A percentile compares a stretch with the other conserved stretches of the same genome.
phyloP scores from a whole-genome alignment of 2,329 filamentous ascomycete species.

The Ophiostoma ips region DNA sequence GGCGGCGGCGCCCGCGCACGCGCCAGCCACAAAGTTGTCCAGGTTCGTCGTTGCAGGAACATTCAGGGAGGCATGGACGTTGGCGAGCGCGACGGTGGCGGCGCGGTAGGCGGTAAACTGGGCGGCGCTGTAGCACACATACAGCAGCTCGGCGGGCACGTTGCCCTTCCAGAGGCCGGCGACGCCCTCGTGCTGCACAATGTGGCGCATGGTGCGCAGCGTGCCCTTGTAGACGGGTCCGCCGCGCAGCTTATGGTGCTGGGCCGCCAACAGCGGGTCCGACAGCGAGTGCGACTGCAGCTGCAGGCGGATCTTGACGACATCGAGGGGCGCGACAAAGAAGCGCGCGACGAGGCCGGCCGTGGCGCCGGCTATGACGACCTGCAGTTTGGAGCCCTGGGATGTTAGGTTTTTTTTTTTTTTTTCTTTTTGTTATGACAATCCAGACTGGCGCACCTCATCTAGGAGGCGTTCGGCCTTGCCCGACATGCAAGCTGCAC shows the following conservation, averaged over 20 bases:
- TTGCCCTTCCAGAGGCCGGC: constrained; percentile 95
- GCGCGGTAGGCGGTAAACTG: constrained; percentile 86
- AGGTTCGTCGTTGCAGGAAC: constrained; percentile 45
- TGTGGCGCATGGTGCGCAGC: constrained; percentile 59
- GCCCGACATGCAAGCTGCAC: constrained; percentile 26
- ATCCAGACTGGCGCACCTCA: constrained; percentile 30
- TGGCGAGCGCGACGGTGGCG: constrained; percentile 51
- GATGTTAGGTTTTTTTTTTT: background rate
- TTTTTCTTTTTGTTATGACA: background rate
- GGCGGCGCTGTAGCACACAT: constrained; percentile 75
- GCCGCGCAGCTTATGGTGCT: constrained; percentile 29
- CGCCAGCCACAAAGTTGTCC: constrained; percentile 74
- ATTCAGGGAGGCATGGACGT: constrained; percentile 21
- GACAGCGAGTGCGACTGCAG: constrained; percentile 77
- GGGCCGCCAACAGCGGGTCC: constrained; percentile 55
- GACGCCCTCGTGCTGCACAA: constrained; percentile 68
- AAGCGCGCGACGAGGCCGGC: constrained; percentile 89
- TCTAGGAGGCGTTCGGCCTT: constrained; percentile 38
- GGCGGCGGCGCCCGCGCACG: constrained; percentile 65
- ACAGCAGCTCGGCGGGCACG: constrained; percentile 85
- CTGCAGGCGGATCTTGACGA: constrained; percentile 95
- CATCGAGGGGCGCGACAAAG: constrained; percentile 86
- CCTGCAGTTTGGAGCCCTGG: constrained; percentile 42
- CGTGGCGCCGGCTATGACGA: constrained; percentile 40
- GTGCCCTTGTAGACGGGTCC: constrained; percentile 59